Evolutionary conservation across 768 basidiomycete species (phyloP), one percentile per base, ranked within the genome.

Genomic region (Pleurotus tuoliensis): DNA sequence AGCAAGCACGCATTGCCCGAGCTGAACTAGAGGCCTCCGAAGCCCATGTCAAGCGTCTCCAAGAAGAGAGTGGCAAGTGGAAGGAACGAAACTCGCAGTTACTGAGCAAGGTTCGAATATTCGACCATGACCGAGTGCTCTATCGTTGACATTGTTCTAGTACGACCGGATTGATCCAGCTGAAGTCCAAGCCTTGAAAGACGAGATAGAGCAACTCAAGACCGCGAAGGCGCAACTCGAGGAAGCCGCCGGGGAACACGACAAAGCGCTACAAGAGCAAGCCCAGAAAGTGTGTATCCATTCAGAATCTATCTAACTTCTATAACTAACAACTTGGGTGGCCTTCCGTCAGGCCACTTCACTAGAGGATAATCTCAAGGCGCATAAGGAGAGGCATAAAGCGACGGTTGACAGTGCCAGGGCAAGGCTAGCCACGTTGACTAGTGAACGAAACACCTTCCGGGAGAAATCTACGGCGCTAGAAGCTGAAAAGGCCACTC

Each of bases 151-250:
- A 50, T 57, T 24, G 0, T 18, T 58, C 3, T 59, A 92, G 89
- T 93, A 93, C 64, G 91, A 94, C 62, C 89, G 92, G 45, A 87
- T 91, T 61, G 92, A 94, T 66, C 92, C 92, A 15, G 83, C 87
- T 2, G 92, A 94, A 64, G 75, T 94, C 38, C 89, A 92, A 64
- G 77, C 80, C 5, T 76, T 94, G 54, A 90, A 86, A 68, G 87
- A 88, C 20, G 86, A 92, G 65, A 80, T 89, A 7, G 79, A 82
- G 53, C 68, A 61, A 13, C 59, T 88, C 54, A 82, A 83, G 61
- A 55, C 70, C 0, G 68, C 80, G 61, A 75, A 69, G 53, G 62
- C 56, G 9, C 69, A 73, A 25, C 67, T 70, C 5, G 74, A 74
- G 13, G 61, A 69, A 45, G 47, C 60, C 15, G 60, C 63, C 12